These are phyloP conservation scores for Pyricularia grisea DNA, from an alignment of 2,329 filamentous ascomycete genomes.

Conservation along the genomic window DNA sequence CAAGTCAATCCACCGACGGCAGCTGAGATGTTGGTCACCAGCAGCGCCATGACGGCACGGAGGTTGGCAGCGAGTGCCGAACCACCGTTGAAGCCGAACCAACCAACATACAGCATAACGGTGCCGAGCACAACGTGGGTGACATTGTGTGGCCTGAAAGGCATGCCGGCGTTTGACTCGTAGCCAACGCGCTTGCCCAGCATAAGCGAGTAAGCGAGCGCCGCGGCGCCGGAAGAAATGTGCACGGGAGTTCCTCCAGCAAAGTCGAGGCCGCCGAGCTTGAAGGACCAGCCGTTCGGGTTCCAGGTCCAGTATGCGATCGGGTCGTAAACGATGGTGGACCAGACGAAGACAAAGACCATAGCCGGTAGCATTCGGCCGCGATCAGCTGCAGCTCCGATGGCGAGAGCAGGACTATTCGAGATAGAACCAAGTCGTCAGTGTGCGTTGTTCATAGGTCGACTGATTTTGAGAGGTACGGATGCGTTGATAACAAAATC, in stretches of 20 bases:
- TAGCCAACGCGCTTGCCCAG: constrained; percentile 78
- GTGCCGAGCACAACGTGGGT: constrained; percentile 88
- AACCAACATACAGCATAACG: constrained; percentile 90
- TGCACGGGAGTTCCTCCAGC: constrained; percentile 87
- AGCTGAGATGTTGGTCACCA: constrained; percentile 79
- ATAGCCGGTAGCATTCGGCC: constrained; percentile 83
- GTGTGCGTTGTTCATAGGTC: neutral
- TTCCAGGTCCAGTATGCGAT: constrained; percentile 98
- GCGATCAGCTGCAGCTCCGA: constrained; percentile 73
- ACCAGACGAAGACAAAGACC: constrained; percentile 90
- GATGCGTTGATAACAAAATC: neutral
- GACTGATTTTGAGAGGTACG: neutral
- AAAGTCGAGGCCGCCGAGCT: constrained; percentile 77
- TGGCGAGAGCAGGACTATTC: constrained; percentile 8
- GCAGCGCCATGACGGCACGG: constrained; percentile 75
- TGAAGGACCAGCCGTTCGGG: constrained; percentile 66
- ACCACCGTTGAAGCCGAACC: constrained; percentile 92
- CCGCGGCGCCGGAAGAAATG: constrained; percentile 73
- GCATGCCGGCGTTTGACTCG: constrained; percentile 69
- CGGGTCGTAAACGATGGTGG: constrained; percentile 81
- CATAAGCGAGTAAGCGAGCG: constrained; percentile 85
- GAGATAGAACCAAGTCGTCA: neutral
- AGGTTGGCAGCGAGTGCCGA: constrained; percentile 74
- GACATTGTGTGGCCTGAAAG: constrained; percentile 88
- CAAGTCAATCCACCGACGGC: constrained; percentile 80